phyloP scores from a whole-genome alignment of 1,284 basidiomycete genomes.

The Trichosporon asahii region DNA sequence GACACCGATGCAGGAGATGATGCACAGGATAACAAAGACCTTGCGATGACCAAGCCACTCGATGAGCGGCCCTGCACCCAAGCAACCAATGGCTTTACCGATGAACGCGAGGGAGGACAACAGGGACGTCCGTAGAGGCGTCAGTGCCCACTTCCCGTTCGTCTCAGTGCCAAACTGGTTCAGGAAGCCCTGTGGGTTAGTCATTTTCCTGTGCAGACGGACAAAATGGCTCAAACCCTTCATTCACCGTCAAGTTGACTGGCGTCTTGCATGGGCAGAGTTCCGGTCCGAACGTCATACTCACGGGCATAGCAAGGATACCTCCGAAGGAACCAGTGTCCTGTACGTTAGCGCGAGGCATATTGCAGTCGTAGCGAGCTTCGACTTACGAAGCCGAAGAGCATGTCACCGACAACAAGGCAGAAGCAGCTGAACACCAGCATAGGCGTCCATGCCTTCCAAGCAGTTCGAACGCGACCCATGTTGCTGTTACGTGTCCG shows the following conservation, averaged over 20 bases:
- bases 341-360: background rate
- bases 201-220: background rate
- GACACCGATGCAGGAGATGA: constrained; percentile 14
- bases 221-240: background rate
- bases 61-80: constrained; percentile 12
- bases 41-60: constrained; percentile 20
- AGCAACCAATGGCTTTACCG: constrained; percentile 21
- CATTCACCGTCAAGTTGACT: background rate
- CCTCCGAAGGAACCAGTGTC: constrained; percentile 13
- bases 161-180: constrained; percentile 20
- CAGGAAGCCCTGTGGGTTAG: constrained; percentile 15
- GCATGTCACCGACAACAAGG: constrained; percentile 16
- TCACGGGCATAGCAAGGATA: constrained; percentile 13
- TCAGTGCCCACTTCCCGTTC: constrained; percentile 13
- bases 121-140: constrained; percentile 13
- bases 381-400: constrained; percentile 12
- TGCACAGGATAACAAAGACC: constrained; percentile 9
- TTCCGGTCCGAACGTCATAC: background rate
- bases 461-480: constrained; percentile 15
- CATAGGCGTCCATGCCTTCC: constrained; percentile 12
- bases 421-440: constrained; percentile 17
- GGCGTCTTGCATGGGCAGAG: background rate
- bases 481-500: constrained; percentile 1
- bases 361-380: background rate
- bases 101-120: constrained; percentile 18